phyloP scores from a whole-genome alignment of 148 eudicot genomes.

The Diospyros lotus region DNA sequence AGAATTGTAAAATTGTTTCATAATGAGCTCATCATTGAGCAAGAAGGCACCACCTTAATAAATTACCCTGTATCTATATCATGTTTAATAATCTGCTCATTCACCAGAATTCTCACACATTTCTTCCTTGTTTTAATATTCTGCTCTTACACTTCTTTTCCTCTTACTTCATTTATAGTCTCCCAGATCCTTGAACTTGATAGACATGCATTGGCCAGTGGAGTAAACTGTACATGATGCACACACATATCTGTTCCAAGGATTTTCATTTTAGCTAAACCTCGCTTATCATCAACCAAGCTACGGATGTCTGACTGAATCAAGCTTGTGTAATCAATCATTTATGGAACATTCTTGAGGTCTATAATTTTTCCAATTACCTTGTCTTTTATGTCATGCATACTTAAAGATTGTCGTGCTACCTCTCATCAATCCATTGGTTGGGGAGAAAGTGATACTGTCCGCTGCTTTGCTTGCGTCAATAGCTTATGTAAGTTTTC shows the following conservation, averaged over 20 bases:
- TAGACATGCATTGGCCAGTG: neutral
- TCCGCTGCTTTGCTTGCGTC: slow-evolving; percentile 65
- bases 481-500: slow-evolving; percentile 66
- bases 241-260: neutral
- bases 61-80: neutral
- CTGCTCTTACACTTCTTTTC: neutral
- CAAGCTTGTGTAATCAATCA: neutral
- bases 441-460: slow-evolving; percentile 75
- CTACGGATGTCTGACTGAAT: neutral
- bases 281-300: neutral
- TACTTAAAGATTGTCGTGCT: slow-evolving; percentile 57
- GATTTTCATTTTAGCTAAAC: neutral
- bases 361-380: neutral
- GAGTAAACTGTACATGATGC: neutral
- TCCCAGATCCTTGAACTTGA: neutral
- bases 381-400: slow-evolving; percentile 4
- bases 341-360: neutral
- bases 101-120: neutral
- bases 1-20: neutral
- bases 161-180: neutral
- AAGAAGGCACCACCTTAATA: neutral
- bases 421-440: slow-evolving; percentile 74
- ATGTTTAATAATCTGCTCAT: neutral
- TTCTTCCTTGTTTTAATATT: too few species aligned
- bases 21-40: neutral